These are phyloP conservation scores for Adansonia grandidieri DNA, from an alignment of 441 rosid species.

Conservation along the genomic window DNA sequence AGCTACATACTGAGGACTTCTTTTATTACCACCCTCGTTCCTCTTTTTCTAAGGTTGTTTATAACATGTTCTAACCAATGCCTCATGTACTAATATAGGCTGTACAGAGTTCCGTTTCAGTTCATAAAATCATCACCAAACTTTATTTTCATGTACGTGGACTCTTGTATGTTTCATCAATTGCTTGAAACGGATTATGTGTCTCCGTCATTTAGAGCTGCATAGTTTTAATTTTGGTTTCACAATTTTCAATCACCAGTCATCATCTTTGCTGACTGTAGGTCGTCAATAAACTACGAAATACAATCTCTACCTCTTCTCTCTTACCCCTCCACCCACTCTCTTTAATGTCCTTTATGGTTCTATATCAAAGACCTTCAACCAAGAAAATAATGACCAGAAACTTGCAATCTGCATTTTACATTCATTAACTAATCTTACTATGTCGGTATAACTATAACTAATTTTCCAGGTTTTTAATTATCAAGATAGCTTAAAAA, in stretches of 20 bases:
- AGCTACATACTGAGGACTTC: background rate
- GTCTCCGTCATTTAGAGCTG: background rate
- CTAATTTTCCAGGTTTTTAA: background rate
- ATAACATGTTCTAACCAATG: background rate
- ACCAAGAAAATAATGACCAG: background rate
- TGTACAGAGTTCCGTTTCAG: background rate
- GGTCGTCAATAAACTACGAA: background rate
- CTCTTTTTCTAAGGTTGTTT: background rate
- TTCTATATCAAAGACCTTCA: background rate
- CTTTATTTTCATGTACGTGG: background rate
- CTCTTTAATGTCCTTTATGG: background rate
- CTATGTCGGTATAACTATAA: background rate
- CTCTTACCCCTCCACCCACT: conserved; percentile 1
- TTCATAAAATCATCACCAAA: background rate
- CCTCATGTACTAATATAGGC: background rate
- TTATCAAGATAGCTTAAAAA: background rate
- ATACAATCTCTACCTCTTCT: conserved; percentile 1
- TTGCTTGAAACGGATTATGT: background rate
- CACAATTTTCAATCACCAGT: background rate
- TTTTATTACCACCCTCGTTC: background rate
- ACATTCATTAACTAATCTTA: background rate
- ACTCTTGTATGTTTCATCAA: background rate
- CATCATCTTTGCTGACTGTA: background rate
- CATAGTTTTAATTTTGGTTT: background rate
- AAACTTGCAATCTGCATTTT: background rate